Conservation (phyloP, 306 rosid species). For the Lithocarpus polystachyus region DNA sequence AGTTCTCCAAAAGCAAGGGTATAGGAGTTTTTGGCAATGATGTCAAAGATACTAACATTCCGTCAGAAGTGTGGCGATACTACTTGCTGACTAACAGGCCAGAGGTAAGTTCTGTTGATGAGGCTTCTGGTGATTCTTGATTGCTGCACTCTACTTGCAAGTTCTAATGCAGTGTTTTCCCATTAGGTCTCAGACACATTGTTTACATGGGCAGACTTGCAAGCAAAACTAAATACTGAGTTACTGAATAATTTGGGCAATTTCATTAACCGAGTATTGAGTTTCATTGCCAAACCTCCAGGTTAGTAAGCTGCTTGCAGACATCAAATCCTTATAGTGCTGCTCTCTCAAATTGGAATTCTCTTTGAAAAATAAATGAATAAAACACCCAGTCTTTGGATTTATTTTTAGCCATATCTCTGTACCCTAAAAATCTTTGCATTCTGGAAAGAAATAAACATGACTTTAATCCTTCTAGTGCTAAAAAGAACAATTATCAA, state of each 20-base stretch:
- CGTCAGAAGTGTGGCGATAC: conserved; percentile 98
- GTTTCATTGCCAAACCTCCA: conserved; percentile 94
- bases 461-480: too few relatives aligned
- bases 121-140: conserved; percentile 5
- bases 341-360: too few relatives aligned
- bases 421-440: too few relatives aligned
- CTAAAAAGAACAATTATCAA: too few relatives aligned
- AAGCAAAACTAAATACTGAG: conserved; percentile 88
- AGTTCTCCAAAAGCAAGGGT: conserved; percentile 96
- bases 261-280: conserved; percentile 82
- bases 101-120: conserved; percentile 54
- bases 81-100: conserved; percentile 94
- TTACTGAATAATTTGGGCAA: conserved; percentile 93
- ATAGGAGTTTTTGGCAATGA: conserved; percentile 92
- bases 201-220: conserved; percentile 90
- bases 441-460: too few relatives aligned
- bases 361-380: too few relatives aligned
- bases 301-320: conserved; percentile 47
- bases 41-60: conserved; percentile 89
- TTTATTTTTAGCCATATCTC: too few relatives aligned
- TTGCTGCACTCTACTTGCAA: not conserved
- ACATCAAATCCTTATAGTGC: not conserved
- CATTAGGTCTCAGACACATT: conserved; percentile 84
- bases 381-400: too few relatives aligned
- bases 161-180: conserved; percentile 6